A percentile compares a stretch with the other conserved stretches of the same genome.
phyloP scores from a whole-genome alignment of 2,329 filamentous ascomycete genomes.

The Drechmeria coniospora region DNA sequence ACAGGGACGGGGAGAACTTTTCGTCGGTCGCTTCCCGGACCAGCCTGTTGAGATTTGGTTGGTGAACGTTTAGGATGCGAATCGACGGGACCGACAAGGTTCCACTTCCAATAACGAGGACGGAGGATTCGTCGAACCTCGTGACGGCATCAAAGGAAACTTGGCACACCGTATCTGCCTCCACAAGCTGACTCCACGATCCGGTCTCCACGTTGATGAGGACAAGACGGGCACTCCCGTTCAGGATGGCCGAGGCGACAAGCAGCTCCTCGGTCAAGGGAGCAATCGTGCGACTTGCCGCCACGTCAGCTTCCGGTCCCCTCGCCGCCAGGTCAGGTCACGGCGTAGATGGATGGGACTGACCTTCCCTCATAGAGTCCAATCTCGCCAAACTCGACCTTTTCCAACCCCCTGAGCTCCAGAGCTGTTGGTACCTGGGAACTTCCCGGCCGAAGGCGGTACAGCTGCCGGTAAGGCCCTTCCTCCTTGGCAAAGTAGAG shows the following conservation, averaged over 20 bases:
- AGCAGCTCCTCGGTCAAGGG: constrained; percentile 20
- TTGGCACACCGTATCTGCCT: constrained; percentile 14
- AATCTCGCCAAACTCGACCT: constrained; percentile 23
- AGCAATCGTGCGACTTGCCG: constrained; percentile 21
- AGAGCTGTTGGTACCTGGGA: constrained; percentile 14
- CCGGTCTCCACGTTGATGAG: constrained; percentile 20
- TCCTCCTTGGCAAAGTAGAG: constrained; percentile 32
- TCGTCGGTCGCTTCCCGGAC: constrained; percentile 20
- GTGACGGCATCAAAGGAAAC: constrained; percentile 19
- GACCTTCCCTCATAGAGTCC: constrained; percentile 16
- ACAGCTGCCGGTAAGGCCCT: constrained; percentile 31
- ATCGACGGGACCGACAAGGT: constrained; percentile 15
- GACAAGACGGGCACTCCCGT: constrained; percentile 20
- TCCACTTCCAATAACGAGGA: constrained; percentile 23
- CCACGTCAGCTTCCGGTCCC: too few relatives aligned
- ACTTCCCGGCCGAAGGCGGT: constrained; percentile 17
- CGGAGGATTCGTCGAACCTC: constrained; percentile 17
- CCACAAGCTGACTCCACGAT: constrained; percentile 15
- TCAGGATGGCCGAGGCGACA: constrained; percentile 16
- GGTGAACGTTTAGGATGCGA: constrained; percentile 18
- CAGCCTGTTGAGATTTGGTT: constrained; percentile 9
- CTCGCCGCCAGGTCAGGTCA: too few relatives aligned
- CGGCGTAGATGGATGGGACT: too few relatives aligned
- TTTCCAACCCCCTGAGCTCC: constrained; percentile 21
- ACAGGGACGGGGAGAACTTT: constrained; percentile 12